Conservation (phyloP, 2,329 filamentous ascomycete species). For the Epichloe uncinata region DNA sequence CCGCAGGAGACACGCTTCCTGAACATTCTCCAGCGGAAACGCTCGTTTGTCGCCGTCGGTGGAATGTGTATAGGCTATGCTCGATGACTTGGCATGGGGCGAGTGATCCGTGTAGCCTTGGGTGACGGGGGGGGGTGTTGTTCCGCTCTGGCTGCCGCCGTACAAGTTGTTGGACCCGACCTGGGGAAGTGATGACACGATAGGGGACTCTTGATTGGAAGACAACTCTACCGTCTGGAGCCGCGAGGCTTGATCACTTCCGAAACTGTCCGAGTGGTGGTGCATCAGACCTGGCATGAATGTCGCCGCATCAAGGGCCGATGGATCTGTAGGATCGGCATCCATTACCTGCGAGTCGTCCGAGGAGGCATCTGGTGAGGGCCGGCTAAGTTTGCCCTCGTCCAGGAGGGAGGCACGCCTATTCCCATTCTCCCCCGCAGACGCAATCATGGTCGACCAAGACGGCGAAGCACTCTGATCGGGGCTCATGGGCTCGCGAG, state of each 20-base stretch:
- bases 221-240: not conserved
- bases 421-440: not conserved
- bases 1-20: conserved; percentile 24
- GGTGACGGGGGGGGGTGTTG: not conserved
- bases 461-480: not conserved
- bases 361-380: not conserved
- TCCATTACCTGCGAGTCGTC: not conserved
- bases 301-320: not conserved
- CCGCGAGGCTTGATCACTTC: not conserved
- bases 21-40: conserved; percentile 21
- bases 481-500: not conserved
- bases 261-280: conserved; percentile 2
- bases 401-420: not conserved
- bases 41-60: conserved; percentile 2
- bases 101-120: not conserved
- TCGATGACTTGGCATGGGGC: not conserved
- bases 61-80: not conserved
- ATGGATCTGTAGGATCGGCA: not conserved
- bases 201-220: not conserved
- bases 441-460: not conserved
- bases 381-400: not conserved
- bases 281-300: not conserved
- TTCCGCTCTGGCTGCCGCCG: not conserved
- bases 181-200: not conserved
- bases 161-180: not conserved